These are phyloP conservation scores for Calonectria leucothoes DNA, from an alignment of 2,329 filamentous ascomycete genomes.

Conservation along the genomic window DNA sequence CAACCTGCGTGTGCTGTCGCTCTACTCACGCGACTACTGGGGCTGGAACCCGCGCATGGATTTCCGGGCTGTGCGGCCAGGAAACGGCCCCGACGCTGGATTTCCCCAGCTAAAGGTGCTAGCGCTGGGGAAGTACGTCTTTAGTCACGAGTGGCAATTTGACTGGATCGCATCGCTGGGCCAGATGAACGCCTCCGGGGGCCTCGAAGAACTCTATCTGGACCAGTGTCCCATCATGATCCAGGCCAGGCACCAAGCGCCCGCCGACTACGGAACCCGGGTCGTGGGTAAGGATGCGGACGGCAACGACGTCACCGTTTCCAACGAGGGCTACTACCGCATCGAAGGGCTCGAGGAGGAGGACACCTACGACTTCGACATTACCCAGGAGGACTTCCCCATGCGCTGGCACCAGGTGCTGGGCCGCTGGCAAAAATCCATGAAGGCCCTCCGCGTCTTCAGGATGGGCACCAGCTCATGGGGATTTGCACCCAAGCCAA, in stretches of 20 bases:
- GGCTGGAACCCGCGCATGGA: slow-evolving; percentile 54
- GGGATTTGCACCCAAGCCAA: not conserved
- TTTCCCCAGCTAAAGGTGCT: slow-evolving; percentile 52
- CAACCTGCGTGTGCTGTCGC: slow-evolving; percentile 49
- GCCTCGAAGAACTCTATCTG: slow-evolving; percentile 54
- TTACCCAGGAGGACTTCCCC: not conserved
- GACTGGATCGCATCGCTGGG: slow-evolving; percentile 56
- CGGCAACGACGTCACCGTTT: not conserved
- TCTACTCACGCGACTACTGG: slow-evolving; percentile 51
- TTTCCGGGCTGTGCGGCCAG: slow-evolving; percentile 41
- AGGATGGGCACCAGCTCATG: slow-evolving; percentile 12
- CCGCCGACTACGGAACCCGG: not conserved
- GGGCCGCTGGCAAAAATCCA: not conserved
- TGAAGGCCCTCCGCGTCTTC: slow-evolving; percentile 19
- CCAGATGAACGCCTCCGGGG: slow-evolving; percentile 35
- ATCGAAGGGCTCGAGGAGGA: slow-evolving; percentile 4
- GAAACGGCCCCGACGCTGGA: slow-evolving; percentile 1
- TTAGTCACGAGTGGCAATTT: slow-evolving; percentile 57
- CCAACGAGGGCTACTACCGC: slow-evolving; percentile 14
- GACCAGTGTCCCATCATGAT: slow-evolving; percentile 53
- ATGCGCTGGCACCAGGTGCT: slow-evolving; percentile 19
- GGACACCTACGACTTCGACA: not conserved
- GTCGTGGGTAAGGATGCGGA: not conserved
- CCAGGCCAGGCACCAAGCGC: slow-evolving; percentile 17
- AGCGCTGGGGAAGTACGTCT: slow-evolving; percentile 52